These are phyloP conservation scores for Exophiala phaeomuriformis DNA, from an alignment of 2,329 filamentous ascomycete species.

Conservation along the genomic window DNA sequence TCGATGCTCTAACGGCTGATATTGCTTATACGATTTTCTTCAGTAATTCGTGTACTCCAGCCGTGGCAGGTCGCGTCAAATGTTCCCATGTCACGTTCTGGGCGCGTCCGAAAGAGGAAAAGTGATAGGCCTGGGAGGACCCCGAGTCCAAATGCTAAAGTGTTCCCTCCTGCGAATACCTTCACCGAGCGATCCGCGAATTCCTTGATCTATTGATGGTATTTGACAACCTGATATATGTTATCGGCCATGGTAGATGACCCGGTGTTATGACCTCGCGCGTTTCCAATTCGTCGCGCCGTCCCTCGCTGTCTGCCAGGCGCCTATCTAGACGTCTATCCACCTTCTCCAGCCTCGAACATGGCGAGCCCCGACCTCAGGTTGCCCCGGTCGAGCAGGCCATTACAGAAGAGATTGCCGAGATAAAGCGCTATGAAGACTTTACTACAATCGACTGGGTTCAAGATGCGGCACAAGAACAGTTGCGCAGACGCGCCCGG, in stretches of 20 bases:
- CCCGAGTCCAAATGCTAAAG: background rate
- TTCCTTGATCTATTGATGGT: background rate
- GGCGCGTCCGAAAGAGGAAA: slow-evolving; percentile 24
- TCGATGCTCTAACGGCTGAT: background rate
- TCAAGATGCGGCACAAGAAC: slow-evolving; percentile 88
- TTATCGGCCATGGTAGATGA: background rate
- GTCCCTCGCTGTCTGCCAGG: slow-evolving; percentile 47
- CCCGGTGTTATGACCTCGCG: slow-evolving; percentile 44
- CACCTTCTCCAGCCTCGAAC: slow-evolving; percentile 56
- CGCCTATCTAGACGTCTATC: slow-evolving; percentile 58
- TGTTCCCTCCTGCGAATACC: background rate
- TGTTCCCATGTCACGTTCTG: slow-evolving; percentile 9
- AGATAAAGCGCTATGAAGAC: slow-evolving; percentile 98
- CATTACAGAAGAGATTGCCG: slow-evolving; percentile 88
- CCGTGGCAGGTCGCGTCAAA: slow-evolving; percentile 10
- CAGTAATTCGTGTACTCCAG: background rate
- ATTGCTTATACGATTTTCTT: background rate
- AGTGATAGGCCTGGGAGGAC: slow-evolving; percentile 1
- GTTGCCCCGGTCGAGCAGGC: slow-evolving; percentile 55
- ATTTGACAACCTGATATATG: slow-evolving; percentile 1
- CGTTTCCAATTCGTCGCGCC: slow-evolving; percentile 44
- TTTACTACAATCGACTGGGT: slow-evolving; percentile 98
- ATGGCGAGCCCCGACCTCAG: slow-evolving; percentile 49
- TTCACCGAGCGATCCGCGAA: background rate
- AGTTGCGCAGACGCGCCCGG: slow-evolving; percentile 68